Evolutionary conservation across 768 basidiomycete species (phyloP).

Genomic region (Leucocoprinus sp.): DNA sequence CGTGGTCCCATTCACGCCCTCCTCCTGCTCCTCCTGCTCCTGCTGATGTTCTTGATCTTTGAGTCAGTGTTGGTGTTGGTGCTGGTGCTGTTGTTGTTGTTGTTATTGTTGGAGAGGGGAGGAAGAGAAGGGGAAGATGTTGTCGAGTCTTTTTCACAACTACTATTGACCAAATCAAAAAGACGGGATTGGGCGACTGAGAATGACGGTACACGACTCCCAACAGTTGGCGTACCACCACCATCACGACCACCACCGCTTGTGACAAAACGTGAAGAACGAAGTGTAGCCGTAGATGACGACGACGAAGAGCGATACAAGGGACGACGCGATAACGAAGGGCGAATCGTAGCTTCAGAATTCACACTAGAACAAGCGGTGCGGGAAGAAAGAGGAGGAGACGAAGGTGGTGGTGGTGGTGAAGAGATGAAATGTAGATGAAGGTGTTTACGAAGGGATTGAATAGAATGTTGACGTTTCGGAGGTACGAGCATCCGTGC

Average conservation of each 20-base stretch:
- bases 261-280: not conserved
- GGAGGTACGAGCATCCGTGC: slow-evolving; percentile 62
- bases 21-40: not conserved
- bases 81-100: too few relatives aligned
- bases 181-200: not conserved
- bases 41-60: too few relatives aligned
- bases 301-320: not conserved
- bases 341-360: not conserved
- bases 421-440: slow-evolving; percentile 6
- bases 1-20: slow-evolving; percentile 17
- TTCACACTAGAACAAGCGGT: not conserved
- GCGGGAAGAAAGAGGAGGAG: not conserved
- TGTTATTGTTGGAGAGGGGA: too few relatives aligned
- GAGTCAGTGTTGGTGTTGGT: too few relatives aligned
- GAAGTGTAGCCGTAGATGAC: not conserved
- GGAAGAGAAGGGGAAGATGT: too few relatives aligned
- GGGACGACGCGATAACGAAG: not conserved
- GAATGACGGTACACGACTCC: not conserved
- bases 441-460: slow-evolving; percentile 60
- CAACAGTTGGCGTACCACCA: too few relatives aligned
- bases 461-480: slow-evolving; percentile 67
- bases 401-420: not conserved
- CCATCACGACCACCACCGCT: too few relatives aligned
- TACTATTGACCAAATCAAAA: too few relatives aligned
- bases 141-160: too few relatives aligned